Conservation (phyloP, 176 grass and related monocot species). For the Carex cristatella region DNA sequence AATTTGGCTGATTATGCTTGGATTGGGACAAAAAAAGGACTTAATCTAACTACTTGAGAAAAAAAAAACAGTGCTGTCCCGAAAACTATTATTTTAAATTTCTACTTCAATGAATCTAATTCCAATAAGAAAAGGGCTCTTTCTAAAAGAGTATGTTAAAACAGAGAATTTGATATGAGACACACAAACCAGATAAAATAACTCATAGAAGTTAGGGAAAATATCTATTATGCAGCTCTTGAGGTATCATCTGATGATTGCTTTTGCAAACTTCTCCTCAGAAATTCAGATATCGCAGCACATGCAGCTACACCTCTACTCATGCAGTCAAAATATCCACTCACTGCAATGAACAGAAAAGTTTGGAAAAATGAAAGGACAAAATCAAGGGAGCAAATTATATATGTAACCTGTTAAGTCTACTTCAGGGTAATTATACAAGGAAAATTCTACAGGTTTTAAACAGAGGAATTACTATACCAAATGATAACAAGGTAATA, state of each 20-base stretch:
- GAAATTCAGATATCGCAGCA: constrained; percentile 61
- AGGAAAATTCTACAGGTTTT: not conserved
- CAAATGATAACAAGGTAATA: not conserved
- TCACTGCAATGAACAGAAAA: not conserved
- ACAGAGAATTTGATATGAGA: not conserved
- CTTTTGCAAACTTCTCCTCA: constrained; percentile 61
- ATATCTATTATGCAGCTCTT: not conserved
- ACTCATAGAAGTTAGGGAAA: not conserved
- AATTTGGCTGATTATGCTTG: not conserved
- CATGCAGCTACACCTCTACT: constrained; percentile 63
- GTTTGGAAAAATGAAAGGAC: not conserved
- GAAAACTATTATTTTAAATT: not conserved
- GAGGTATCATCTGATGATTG: constrained; percentile 20
- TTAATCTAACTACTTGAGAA: not conserved
- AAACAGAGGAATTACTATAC: not conserved
- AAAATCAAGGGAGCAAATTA: not conserved
- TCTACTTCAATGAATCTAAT: not conserved
- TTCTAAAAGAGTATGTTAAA: not conserved
- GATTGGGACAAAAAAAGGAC: not conserved
- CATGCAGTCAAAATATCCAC: constrained; percentile 62
- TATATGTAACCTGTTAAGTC: not conserved
- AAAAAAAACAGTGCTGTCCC: not conserved
- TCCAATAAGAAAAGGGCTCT: not conserved
- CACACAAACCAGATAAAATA: not conserved
- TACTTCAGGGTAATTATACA: not conserved